These are phyloP conservation scores for Echites panduratus DNA, from an alignment of 257 asterid species.

Conservation along the genomic window DNA sequence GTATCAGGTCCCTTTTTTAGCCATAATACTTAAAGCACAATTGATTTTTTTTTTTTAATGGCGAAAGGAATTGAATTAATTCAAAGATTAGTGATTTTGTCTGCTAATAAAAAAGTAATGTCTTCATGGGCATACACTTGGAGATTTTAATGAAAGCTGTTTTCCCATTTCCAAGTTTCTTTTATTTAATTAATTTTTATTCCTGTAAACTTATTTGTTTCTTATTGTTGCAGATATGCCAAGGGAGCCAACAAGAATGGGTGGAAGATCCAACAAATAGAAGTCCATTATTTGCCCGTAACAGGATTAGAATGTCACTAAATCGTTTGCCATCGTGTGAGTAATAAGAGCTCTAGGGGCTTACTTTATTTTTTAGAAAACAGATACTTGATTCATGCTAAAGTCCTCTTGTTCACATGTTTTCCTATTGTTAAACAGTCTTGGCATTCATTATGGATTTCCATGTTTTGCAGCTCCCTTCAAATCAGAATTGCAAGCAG, in stretches of 20 bases:
- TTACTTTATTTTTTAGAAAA: background rate
- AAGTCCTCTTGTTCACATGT: background rate
- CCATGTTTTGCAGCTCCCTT: conserved; percentile 41
- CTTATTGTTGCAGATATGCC: conserved; percentile 58
- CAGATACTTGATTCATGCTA: background rate
- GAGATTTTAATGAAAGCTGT: background rate
- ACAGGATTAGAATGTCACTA: conserved; percentile 77
- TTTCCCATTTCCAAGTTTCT: background rate
- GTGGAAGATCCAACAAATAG: conserved; percentile 92
- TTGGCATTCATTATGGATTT: background rate
- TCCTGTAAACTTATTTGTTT: conserved; percentile 2
- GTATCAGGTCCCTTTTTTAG: conserved; percentile 53
- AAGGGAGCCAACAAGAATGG: conserved; percentile 62
- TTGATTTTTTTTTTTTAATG: too few relatives aligned
- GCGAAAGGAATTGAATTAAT: background rate
- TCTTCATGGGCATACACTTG: background rate
- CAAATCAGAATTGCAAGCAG: conserved; percentile 64
- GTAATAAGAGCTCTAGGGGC: background rate
- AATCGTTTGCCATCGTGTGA: conserved; percentile 50
- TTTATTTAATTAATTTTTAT: conserved; percentile 19
- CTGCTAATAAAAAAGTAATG: background rate
- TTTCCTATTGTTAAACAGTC: conserved; percentile 10
- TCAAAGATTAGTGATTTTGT: background rate
- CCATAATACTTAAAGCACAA: background rate
- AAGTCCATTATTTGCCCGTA: conserved; percentile 70